Evolutionary conservation across 257 asterid genomes (phyloP).

Genomic region (Solanum etuberosum): DNA sequence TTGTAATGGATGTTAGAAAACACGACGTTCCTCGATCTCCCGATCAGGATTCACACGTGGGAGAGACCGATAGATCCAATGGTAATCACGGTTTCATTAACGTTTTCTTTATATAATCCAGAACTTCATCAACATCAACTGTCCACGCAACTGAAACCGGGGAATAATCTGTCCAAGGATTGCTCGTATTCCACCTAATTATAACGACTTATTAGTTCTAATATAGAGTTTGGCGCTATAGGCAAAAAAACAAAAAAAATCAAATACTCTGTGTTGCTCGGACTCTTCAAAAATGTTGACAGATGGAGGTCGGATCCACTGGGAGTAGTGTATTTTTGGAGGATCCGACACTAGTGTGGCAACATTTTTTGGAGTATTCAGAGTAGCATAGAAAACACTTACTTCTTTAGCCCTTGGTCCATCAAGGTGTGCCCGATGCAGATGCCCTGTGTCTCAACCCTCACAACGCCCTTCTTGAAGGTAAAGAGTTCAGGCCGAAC

Average conservation of each 20-base stretch:
- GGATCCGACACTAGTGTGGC: neutral
- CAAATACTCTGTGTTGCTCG: neutral
- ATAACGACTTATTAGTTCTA: neutral
- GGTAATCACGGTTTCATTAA: slow-evolving; percentile 51
- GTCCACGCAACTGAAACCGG: slow-evolving; percentile 95
- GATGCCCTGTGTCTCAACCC: slow-evolving; percentile 96
- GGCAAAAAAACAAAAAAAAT: neutral
- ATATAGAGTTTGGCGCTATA: neutral
- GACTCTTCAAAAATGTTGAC: neutral
- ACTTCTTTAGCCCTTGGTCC: slow-evolving; percentile 93
- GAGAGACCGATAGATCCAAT: neutral
- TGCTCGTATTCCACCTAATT: slow-evolving; percentile 80
- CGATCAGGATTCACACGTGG: neutral
- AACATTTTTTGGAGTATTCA: neutral
- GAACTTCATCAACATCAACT: slow-evolving; percentile 63
- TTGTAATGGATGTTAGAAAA: neutral
- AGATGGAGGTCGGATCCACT: neutral
- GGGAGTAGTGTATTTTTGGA: neutral
- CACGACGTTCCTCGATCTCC: neutral
- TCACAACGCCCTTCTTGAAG: slow-evolving; percentile 87
- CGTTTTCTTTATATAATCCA: slow-evolving; percentile 33
- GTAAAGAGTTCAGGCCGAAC: slow-evolving; percentile 93
- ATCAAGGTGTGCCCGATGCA: slow-evolving; percentile 78
- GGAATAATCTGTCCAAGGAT: slow-evolving; percentile 75
- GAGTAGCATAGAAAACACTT: neutral